These are phyloP conservation scores for Fusarium oligoseptatum DNA, from an alignment of 2,329 filamentous ascomycete genomes.

Conservation along the genomic window DNA sequence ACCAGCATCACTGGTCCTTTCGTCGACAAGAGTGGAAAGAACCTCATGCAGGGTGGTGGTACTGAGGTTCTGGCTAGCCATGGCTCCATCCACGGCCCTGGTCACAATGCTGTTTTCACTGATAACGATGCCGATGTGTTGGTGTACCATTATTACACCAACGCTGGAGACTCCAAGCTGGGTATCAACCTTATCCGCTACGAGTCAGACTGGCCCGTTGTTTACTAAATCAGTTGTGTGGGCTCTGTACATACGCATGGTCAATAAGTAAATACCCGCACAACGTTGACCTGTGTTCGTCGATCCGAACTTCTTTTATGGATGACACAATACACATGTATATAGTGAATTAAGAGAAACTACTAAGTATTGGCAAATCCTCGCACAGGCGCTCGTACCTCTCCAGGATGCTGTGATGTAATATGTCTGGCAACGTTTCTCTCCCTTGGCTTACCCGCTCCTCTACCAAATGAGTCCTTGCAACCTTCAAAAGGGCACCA, in stretches of 20 bases:
- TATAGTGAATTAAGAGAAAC: background rate
- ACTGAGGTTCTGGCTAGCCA: constrained; percentile 49
- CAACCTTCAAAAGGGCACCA: constrained; percentile 6
- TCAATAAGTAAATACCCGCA: background rate
- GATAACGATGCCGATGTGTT: constrained; percentile 50
- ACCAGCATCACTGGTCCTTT: constrained; percentile 47
- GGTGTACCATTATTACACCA: constrained; percentile 50
- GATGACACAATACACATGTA: background rate
- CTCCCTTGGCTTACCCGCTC: background rate
- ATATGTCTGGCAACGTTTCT: constrained; percentile 4
- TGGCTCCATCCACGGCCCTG: constrained; percentile 48
- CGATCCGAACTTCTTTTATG: background rate
- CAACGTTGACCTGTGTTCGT: background rate
- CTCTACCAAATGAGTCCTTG: background rate
- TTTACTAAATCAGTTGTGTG: constrained; percentile 37
- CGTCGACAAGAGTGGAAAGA: constrained; percentile 43
- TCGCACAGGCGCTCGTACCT: background rate
- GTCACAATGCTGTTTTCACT: constrained; percentile 50
- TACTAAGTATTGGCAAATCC: background rate
- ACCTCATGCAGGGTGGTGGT: constrained; percentile 48
- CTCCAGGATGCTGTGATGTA: background rate
- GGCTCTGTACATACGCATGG: background rate
- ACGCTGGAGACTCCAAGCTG: constrained; percentile 41
- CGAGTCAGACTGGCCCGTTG: constrained; percentile 49
- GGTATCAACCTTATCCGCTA: constrained; percentile 51